Conservation (phyloP, 805 yeast species). For the Ogataea methanolica region DNA sequence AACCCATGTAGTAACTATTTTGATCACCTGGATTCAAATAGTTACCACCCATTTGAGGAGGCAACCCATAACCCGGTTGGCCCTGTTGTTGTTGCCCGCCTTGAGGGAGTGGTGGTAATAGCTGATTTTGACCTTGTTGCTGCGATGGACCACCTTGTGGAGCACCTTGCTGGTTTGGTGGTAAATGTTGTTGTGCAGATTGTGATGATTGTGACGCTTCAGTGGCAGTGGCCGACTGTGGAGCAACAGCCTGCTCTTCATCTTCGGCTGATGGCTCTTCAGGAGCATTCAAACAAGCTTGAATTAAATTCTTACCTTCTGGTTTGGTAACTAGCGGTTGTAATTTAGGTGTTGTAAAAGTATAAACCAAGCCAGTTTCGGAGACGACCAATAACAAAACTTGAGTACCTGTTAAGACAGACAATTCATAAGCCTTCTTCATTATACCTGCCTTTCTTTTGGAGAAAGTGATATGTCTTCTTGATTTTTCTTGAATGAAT, state of each 20-base stretch:
- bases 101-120: slow-evolving; percentile 23
- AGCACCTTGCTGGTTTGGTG: neutral
- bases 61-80: slow-evolving; percentile 21
- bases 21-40: slow-evolving; percentile 25
- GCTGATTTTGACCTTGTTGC: slow-evolving; percentile 23
- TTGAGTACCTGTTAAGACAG: slow-evolving; percentile 96
- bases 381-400: slow-evolving; percentile 91
- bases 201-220: slow-evolving; percentile 12
- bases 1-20: slow-evolving; percentile 25
- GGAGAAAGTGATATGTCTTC: slow-evolving; percentile 96
- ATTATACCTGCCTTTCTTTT: slow-evolving; percentile 98
- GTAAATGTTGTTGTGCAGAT: slow-evolving; percentile 9
- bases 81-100: slow-evolving; percentile 16
- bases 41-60: slow-evolving; percentile 24
- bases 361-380: slow-evolving; percentile 97
- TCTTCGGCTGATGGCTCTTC: slow-evolving; percentile 67
- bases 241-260: slow-evolving; percentile 35
- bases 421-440: slow-evolving; percentile 98
- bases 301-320: slow-evolving; percentile 95
- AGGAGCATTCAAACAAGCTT: slow-evolving; percentile 97
- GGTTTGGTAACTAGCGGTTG: slow-evolving; percentile 97
- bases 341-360: slow-evolving; percentile 97
- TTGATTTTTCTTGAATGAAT: slow-evolving; percentile 94
- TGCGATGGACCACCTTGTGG: slow-evolving; percentile 24
- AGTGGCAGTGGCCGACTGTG: slow-evolving; percentile 6